Conservation (phyloP, 2,329 filamentous ascomycete species). For the Fusarium keratoplasticum region DNA sequence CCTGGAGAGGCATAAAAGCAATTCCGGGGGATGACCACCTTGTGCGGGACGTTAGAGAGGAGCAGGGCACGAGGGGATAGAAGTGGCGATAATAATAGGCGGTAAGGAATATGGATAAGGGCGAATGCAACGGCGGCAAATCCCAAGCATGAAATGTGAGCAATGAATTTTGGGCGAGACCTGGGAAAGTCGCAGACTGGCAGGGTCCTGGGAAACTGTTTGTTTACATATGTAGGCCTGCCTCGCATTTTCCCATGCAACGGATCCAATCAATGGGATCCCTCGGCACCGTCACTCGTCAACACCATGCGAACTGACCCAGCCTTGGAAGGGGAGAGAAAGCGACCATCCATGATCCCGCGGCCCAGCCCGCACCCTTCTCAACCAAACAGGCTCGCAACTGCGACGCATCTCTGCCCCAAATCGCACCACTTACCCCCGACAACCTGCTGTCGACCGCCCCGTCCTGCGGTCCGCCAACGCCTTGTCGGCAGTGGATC, state of each 20-base stretch:
- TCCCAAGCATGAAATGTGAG: slow-evolving; percentile 21
- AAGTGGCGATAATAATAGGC: slow-evolving; percentile 13
- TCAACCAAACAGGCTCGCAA: slow-evolving; percentile 26
- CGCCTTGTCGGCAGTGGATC: slow-evolving; percentile 34
- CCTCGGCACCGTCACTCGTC: slow-evolving; percentile 29
- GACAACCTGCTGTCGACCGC: slow-evolving; percentile 40
- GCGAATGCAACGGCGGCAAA: slow-evolving; percentile 14
- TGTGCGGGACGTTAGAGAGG: background rate
- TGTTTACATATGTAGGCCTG: slow-evolving; percentile 39
- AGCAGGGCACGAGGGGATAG: slow-evolving; percentile 2
- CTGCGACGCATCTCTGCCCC: slow-evolving; percentile 27
- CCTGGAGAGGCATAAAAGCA: slow-evolving; percentile 11
- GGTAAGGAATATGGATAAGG: slow-evolving; percentile 5
- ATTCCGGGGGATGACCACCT: background rate
- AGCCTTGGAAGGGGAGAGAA: slow-evolving; percentile 1
- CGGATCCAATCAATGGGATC: slow-evolving; percentile 3
- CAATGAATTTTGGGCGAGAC: slow-evolving; percentile 14
- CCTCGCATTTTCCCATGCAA: background rate
- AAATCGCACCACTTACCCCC: slow-evolving; percentile 40
- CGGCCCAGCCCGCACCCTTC: slow-evolving; percentile 31
- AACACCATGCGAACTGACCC: slow-evolving; percentile 35
- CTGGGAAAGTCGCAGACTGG: background rate
- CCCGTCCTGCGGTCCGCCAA: slow-evolving; percentile 18
- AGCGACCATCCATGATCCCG: background rate
- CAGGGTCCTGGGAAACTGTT: slow-evolving; percentile 26